Evolutionary conservation across 2,329 filamentous ascomycete genomes (phyloP), one percentile per base, ranked within the genome.

Genomic region (Delphinella strobiligena): DNA sequence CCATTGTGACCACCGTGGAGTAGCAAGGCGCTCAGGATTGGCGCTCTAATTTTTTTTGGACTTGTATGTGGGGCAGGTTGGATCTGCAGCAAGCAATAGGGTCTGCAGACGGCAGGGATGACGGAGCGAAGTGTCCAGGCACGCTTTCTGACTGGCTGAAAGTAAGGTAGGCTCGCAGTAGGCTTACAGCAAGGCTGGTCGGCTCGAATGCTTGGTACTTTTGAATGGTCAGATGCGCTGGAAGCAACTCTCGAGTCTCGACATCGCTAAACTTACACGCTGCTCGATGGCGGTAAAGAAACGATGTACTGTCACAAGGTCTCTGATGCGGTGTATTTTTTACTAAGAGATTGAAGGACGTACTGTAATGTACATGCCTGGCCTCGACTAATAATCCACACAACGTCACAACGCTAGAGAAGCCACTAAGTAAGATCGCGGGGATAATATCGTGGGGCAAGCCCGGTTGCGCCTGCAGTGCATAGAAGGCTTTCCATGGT

Each of bases 61-160:
- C n/a, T n/a, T n/a, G n/a, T n/a, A n/a, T n/a, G n/a, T n/a, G n/a
- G n/a, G n/a, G n/a, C n/a, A n/a, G n/a, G n/a, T n/a, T n/a, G n/a
- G n/a, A n/a, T n/a, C 22, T 27, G 22, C 7, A 12, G 12, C 12
- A 12, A 27, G 33, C 33, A 11, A 18, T 32, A 43, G 41, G 41
- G 41, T 43, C 41, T 31, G 33, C 29, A 18, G 33, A 30, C 19
- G 18, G 37, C 34, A 43, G 3, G 36, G 14, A 43, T 43, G 41
- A 43, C 37, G 33, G 12, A 38, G 40, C 34, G 41, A 36, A 36
- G 36, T 12, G 12, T 19, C 41, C 32, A 39, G 37, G 41, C 37
- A 43, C 36, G 33, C 36, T 9, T 35, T 18, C 22, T 43, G 31
- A 43, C 16, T 43, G 36, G 41, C 16, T 32, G 5, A 37, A 16